Evolutionary conservation across 768 basidiomycete species (phyloP), one percentile per base, ranked within the genome.

Genomic region (Candolleomyces efflorescens): DNA sequence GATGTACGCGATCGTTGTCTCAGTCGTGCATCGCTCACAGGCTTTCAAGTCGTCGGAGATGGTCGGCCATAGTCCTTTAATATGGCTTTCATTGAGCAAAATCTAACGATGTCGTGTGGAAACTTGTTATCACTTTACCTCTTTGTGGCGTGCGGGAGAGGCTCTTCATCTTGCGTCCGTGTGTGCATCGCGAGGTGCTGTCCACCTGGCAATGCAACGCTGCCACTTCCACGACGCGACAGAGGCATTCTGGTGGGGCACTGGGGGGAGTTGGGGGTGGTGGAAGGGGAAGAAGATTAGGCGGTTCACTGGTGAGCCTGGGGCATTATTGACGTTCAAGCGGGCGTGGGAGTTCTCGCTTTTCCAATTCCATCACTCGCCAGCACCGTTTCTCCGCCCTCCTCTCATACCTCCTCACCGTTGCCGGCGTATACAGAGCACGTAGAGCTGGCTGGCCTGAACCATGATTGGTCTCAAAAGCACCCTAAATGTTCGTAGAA

Each of bases 381-480:
- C 32, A 7, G 32, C 32, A 11, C 32, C 32, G 60, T 61, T 43
- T 36, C 5, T 49, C 3, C 38, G 39, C 22, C 54, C 50, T 59
- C 61, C 52, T 62, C 55, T 38, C 57, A 59, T 60, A 44, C 13
- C 38, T 26, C 50, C 54, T 48, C 46, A 1, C 9, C 41, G 41
- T 43, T 20, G 18, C 17, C 9, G 18, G 17, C 41, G 18, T 43
- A 3, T 13, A 43, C 47, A 27, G 32, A 39, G n/a, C 43, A 37
- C 41, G 18, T 43, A 18, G 37, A 37, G 17, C 39, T 44, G 51
- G 59, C 59, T 58, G 44, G 38, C 59, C 53, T 51, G 58, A 54
- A 59, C 59, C 56, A 98, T 98, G 95, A 92, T 98, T 78, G 94
- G 94, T 59, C 91, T 98, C 66, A 98, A 98, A 70, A 83, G 86